Evolutionary conservation across 1,284 basidiomycete genomes (phyloP).

Genomic region (Pholiota adiposa): DNA sequence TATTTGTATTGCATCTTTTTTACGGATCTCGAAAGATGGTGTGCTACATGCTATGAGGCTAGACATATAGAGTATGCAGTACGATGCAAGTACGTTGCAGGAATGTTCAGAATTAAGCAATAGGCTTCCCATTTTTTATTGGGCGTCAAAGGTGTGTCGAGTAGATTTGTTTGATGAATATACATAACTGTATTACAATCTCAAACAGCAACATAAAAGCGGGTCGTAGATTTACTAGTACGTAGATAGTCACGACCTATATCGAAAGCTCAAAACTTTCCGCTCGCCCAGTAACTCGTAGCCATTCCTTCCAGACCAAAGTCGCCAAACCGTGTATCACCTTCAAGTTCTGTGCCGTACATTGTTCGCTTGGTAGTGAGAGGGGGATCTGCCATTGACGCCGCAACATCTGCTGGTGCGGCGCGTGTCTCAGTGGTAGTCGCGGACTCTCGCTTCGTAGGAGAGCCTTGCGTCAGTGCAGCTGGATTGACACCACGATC

Average conservation of each 20-base stretch:
- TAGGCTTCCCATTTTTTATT: too few relatives aligned
- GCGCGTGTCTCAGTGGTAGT: conserved; percentile 41
- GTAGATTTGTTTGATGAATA: not conserved
- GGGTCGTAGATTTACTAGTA: not conserved
- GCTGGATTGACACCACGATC: conserved; percentile 40
- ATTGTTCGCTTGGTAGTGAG: conserved; percentile 63
- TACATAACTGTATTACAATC: not conserved
- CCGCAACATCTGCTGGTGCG: conserved; percentile 28
- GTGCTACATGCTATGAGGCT: too few relatives aligned
- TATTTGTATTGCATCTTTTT: conserved; percentile 4
- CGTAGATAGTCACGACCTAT: not conserved
- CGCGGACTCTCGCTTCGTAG: conserved; percentile 24
- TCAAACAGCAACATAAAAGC: not conserved
- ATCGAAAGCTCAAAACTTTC: conserved; percentile 24
- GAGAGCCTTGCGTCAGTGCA: conserved; percentile 32
- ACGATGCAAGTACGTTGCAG: too few relatives aligned
- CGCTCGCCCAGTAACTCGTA: conserved; percentile 63
- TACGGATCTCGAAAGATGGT: too few relatives aligned
- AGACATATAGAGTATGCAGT: too few relatives aligned
- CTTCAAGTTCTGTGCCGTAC: conserved; percentile 79
- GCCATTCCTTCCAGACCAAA: conserved; percentile 78
- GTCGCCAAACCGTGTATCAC: conserved; percentile 78
- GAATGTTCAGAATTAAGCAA: too few relatives aligned
- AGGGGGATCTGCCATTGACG: conserved; percentile 27
- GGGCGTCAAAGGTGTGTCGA: not conserved